These are phyloP conservation scores for Phytopythium aichiense DNA, from an alignment of 352 stramenopile genomes.

Conservation along the genomic window DNA sequence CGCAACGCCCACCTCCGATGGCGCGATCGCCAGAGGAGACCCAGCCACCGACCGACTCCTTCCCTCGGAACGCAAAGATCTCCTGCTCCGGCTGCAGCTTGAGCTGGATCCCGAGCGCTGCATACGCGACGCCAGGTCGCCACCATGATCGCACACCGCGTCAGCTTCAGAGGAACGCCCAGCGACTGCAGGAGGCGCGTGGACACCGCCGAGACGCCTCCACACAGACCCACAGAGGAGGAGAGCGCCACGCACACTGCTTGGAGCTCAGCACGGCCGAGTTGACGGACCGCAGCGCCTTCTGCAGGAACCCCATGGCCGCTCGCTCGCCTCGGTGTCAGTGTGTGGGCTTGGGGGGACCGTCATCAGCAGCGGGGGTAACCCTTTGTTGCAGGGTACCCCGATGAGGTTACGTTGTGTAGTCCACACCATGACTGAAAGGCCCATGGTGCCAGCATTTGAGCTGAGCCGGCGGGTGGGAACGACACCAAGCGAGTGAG, in stretches of 20 bases:
- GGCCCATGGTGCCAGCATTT: neutral
- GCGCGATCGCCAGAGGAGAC: conserved; percentile 70
- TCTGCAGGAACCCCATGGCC: conserved; percentile 73
- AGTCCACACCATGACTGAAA: neutral
- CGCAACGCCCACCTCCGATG: conserved; percentile 54
- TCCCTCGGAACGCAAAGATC: conserved; percentile 72
- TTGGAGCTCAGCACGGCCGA: conserved; percentile 76
- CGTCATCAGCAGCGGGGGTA: neutral
- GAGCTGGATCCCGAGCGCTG: conserved; percentile 72
- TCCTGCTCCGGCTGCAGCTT: conserved; percentile 71
- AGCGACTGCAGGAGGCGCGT: neutral
- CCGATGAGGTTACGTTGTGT: too few relatives aligned
- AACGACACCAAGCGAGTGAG: conserved; percentile 1
- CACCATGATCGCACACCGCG: neutral
- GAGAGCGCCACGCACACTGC: conserved; percentile 42
- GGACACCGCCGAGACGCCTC: neutral
- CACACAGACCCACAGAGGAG: neutral
- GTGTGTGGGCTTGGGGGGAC: conserved; percentile 1
- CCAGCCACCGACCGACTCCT: conserved; percentile 49
- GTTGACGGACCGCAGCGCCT: conserved; percentile 68
- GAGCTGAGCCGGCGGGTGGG: too few relatives aligned
- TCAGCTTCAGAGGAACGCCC: neutral
- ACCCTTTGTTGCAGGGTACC: too few relatives aligned
- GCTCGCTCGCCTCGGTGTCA: neutral
- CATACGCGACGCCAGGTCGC: neutral